phyloP scores from a whole-genome alignment of 129 eudicot genomes.

The Lactuca saligna region DNA sequence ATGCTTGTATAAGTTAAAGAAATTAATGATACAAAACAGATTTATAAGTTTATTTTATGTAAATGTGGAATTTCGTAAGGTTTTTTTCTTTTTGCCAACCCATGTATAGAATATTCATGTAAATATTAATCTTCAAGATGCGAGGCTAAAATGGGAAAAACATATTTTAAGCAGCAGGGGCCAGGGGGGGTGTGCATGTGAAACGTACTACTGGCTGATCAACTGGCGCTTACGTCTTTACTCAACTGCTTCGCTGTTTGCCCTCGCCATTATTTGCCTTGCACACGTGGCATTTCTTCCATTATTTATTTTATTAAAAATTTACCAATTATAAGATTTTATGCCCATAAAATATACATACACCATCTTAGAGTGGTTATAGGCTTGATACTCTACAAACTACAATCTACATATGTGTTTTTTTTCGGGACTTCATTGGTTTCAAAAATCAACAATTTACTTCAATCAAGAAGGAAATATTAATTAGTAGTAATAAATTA shows the following conservation, averaged over 20 bases:
- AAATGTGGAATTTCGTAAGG: background rate
- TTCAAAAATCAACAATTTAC: no score
- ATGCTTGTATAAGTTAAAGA: background rate
- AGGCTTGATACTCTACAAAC: no score
- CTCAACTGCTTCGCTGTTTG: constrained; percentile 22
- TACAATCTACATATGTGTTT: no score
- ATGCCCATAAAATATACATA: background rate
- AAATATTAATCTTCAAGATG: background rate
- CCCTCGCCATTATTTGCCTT: constrained; percentile 1
- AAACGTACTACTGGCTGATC: constrained; percentile 22
- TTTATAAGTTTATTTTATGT: background rate
- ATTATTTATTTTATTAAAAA: no score
- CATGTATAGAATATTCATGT: no score
- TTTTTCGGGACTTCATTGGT: no score
- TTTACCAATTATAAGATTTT: background rate
- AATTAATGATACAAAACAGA: background rate
- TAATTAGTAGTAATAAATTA: no score
- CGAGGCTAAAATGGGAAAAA: constrained; percentile 5
- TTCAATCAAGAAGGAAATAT: background rate
- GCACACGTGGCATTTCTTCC: background rate
- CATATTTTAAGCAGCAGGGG: background rate
- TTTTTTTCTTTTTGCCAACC: no score
- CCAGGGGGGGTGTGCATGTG: constrained; percentile 14
- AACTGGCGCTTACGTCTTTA: constrained; percentile 20
- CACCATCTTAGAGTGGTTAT: background rate